Evolutionary conservation across 371 early-diverging fungal genomes (phyloP), one percentile per base, ranked within the genome.

Genomic region (Blyttiomyces sp.): DNA sequence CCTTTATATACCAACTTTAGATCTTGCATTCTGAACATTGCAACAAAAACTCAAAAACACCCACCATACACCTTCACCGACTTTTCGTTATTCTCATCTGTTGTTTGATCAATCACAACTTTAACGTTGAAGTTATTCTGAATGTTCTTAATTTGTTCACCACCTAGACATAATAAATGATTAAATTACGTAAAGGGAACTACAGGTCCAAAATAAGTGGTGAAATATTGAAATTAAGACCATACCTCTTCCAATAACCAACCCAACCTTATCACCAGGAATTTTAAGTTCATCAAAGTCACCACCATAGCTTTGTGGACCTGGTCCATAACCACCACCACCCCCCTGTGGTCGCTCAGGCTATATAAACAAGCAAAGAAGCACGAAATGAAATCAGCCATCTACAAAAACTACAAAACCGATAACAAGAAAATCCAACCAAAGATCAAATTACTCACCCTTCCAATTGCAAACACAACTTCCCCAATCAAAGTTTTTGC

Each of bases 401-500:
- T 21, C 23, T 24, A 43, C 17, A 31, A 62, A 49, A 21, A n/a
- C 53, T 54, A 21, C n/a, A 66, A 28, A 23, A 55, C n/a, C n/a
- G 33, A 43, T n/a, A 45, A 46, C 39, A 42, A 33, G 31, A 28
- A 45, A 61, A 21, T 21, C 5, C 16, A 45, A 27, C 16, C 36
- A 21, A 17, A 61, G n/a, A n/a, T n/a, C n/a, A n/a, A n/a, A n/a
- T n/a, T n/a, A n/a, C n/a, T n/a, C n/a, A n/a, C n/a, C n/a, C n/a
- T n/a, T n/a, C n/a, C 55, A 7, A 36, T 60, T 28, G 21, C 62
- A 28, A 32, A 53, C 17, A 93, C 84, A 56, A 92, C 82, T 49
- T 92, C 94, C 49, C 87, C 84, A 66, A 95, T 90, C 27, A 92
- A 73, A 2, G 69, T 56, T 49, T 84, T 83, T 13, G 95, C 94